phyloP scores from a whole-genome alignment of 106 monocot genomes.

The Apostasia ramifera region DNA sequence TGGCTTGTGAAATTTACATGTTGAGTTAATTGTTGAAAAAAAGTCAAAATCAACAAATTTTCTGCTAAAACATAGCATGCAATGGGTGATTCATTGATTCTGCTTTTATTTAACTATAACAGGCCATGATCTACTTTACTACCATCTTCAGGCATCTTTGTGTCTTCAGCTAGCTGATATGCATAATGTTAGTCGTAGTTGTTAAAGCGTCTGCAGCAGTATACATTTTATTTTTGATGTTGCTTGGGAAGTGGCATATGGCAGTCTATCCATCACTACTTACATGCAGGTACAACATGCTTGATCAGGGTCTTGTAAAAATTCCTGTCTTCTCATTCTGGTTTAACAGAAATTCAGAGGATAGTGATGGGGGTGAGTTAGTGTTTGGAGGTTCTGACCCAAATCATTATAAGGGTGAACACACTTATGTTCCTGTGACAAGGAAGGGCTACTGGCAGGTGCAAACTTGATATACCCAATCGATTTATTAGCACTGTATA shows the following conservation, averaged over 20 bases:
- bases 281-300: constrained; percentile 71
- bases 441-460: constrained; percentile 99
- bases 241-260: background rate
- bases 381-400: constrained; percentile 93
- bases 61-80: background rate
- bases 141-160: background rate
- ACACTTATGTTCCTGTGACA: constrained; percentile 89
- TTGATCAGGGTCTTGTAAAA: constrained; percentile 69
- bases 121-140: background rate
- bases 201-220: background rate
- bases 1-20: no score
- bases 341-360: constrained; percentile 78
- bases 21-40: background rate
- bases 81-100: background rate
- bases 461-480: background rate
- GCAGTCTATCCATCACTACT: background rate
- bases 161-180: background rate
- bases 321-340: constrained; percentile 95
- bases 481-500: background rate
- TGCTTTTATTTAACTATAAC: background rate
- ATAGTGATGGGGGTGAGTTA: constrained; percentile 80
- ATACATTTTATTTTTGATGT: background rate
- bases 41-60: background rate
- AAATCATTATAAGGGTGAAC: constrained; percentile 73
- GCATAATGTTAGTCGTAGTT: background rate